A percentile compares a stretch with the other conserved stretches of the same genome.
These are phyloP conservation scores for Candolleomyces eurysporus DNA, from an alignment of 768 basidiomycete genomes.

Conservation along the genomic window DNA sequence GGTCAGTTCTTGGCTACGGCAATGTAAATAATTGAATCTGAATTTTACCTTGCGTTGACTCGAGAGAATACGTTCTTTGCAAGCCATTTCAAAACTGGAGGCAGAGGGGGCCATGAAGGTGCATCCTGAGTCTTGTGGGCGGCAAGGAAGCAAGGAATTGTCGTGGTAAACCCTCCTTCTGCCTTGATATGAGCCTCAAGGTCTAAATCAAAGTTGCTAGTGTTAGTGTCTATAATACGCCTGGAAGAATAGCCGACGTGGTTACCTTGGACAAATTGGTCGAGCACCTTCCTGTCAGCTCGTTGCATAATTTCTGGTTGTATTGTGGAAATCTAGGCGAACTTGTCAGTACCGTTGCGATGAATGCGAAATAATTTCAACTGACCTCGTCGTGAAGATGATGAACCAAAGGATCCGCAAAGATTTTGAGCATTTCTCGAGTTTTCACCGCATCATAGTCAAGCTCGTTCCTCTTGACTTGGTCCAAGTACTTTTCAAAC, in stretches of 20 bases:
- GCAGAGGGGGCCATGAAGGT: conserved; percentile 21
- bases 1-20: not conserved
- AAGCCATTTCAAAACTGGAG: conserved; percentile 19
- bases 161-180: conserved; percentile 10
- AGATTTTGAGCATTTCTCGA: conserved; percentile 15
- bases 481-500: conserved; percentile 19
- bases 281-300: conserved; percentile 11
- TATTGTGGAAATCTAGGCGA: conserved; percentile 18
- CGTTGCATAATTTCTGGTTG: conserved; percentile 14
- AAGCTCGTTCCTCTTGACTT: conserved; percentile 8
- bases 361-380: not conserved
- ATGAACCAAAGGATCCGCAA: conserved; percentile 19
- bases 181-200: conserved; percentile 20
- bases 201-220: conserved; percentile 6
- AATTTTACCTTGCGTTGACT: conserved; percentile 14
- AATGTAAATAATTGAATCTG: not conserved
- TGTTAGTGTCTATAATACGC: not conserved
- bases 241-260: not conserved
- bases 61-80: conserved; percentile 14
- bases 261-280: conserved; percentile 11
- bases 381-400: conserved; percentile 28
- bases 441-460: conserved; percentile 18
- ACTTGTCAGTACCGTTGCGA: not conserved
- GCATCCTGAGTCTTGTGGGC: conserved; percentile 18
- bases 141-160: conserved; percentile 18